Base-by-base conservation (phyloP, 192 early-diverging fungal species). In the Pecoramyces ruminantium region DNA sequence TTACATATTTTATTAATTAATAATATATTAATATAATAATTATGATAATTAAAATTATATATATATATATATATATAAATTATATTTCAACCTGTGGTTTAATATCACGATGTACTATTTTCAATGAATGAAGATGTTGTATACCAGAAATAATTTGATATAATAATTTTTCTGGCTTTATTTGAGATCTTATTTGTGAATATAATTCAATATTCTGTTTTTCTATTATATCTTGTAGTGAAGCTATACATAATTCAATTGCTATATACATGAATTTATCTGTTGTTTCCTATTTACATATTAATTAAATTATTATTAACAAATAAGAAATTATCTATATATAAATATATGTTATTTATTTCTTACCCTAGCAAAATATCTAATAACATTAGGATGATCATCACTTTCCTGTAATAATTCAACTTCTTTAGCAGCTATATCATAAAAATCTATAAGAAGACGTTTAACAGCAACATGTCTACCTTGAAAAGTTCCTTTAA, bases 21-120 rank as follows among this genome's bases (percentile, higher is more conserved):
- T n/a, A n/a, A n/a, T n/a, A n/a, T n/a, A n/a, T n/a, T n/a, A n/a
- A n/a, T n/a, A n/a, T n/a, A n/a, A n/a, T n/a, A n/a, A n/a, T n/a
- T n/a, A n/a, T n/a, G n/a, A n/a, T n/a, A n/a, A n/a, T n/a, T n/a
- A n/a, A n/a, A n/a, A n/a, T n/a, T n/a, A n/a, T n/a, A n/a, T n/a
- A n/a, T n/a, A n/a, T n/a, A n/a, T n/a, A n/a, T n/a, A n/a, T n/a
- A n/a, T n/a, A n/a, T n/a, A n/a, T n/a, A n/a, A n/a, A n/a, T n/a
- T n/a, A n/a, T n/a, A n/a, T n/a, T n/a, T n/a, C n/a, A n/a, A 87
- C 85, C 84, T 88, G 89, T 9, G 90, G 97, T 85, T 99, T 99
- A 82, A 99, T 96, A 83, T 99, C 97, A 14, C 97, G 92, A 85
- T 99, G 97, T 6, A 99, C 97, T 82, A 99, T 96, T 85, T 98